Conservation (phyloP, 257 asterid species). For the Datura wrightii region DNA sequence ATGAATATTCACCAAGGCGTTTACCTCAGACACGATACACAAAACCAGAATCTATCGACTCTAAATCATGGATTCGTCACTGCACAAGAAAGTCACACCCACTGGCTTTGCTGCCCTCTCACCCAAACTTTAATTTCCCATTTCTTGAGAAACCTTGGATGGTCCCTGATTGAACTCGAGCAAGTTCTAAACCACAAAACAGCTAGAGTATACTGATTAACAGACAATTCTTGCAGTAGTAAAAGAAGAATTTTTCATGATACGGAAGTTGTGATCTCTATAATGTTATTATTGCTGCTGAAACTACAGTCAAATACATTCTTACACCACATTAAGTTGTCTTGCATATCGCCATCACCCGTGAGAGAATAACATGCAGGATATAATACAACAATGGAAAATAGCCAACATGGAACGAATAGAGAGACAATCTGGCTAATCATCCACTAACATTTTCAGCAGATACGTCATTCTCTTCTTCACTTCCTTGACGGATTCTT, state of each 20-base stretch:
- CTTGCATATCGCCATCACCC: slow-evolving; percentile 28
- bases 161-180: neutral
- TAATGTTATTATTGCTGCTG: neutral
- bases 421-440: slow-evolving; percentile 28
- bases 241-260: neutral
- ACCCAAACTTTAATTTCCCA: neutral
- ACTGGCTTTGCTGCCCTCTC: neutral
- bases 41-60: neutral
- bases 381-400: slow-evolving; percentile 48
- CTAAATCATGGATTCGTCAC: slow-evolving; percentile 20
- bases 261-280: neutral
- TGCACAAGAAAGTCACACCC: neutral
- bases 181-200: neutral
- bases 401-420: slow-evolving; percentile 32
- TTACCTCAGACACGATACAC: neutral
- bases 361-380: slow-evolving; percentile 16
- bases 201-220: neutral
- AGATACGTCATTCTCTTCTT: slow-evolving; percentile 60
- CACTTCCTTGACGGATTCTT: slow-evolving; percentile 64
- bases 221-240: neutral
- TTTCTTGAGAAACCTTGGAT: neutral
- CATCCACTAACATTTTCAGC: slow-evolving; percentile 58
- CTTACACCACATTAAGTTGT: slow-evolving; percentile 30
- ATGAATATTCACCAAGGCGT: neutral
- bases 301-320: slow-evolving; percentile 30